These are phyloP conservation scores for Picea abies DNA, from an alignment of 83 land plant genomes.

Conservation along the genomic window DNA sequence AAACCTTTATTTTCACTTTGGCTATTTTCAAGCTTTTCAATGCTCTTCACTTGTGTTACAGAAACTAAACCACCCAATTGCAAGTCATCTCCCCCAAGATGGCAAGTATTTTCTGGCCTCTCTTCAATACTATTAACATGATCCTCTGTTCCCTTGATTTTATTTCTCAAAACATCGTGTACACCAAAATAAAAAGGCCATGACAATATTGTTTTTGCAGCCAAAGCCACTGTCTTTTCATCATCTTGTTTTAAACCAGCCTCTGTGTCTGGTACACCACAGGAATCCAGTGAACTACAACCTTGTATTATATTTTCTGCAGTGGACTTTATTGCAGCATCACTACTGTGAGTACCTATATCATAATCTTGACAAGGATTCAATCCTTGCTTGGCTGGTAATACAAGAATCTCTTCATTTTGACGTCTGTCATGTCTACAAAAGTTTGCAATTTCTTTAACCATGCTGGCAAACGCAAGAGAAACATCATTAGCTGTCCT, in stretches of 20 bases:
- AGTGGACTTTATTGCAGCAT: too few relatives aligned
- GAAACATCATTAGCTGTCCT: too few relatives aligned
- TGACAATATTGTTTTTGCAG: neutral
- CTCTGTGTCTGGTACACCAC: neutral
- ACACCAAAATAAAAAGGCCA: neutral
- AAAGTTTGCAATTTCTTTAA: too few relatives aligned
- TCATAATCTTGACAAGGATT: too few relatives aligned
- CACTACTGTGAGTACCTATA: too few relatives aligned
- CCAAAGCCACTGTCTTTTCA: neutral
- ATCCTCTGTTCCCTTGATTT: neutral
- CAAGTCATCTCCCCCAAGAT: neutral
- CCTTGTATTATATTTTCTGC: too few relatives aligned
- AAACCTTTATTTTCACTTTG: neutral
- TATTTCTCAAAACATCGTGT: neutral
- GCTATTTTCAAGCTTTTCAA: neutral
- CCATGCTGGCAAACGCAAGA: too few relatives aligned
- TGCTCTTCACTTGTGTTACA: neutral
- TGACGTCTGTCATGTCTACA: too few relatives aligned
- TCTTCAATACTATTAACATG: neutral
- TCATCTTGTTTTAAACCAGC: slow-evolving; percentile 8
- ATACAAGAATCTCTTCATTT: too few relatives aligned
- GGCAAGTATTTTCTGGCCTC: neutral
- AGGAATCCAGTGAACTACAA: neutral
- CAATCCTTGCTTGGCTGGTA: too few relatives aligned
- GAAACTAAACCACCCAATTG: neutral